phyloP scores from a whole-genome alignment of 75 land plant species.

The Sequoia sempervirens region DNA sequence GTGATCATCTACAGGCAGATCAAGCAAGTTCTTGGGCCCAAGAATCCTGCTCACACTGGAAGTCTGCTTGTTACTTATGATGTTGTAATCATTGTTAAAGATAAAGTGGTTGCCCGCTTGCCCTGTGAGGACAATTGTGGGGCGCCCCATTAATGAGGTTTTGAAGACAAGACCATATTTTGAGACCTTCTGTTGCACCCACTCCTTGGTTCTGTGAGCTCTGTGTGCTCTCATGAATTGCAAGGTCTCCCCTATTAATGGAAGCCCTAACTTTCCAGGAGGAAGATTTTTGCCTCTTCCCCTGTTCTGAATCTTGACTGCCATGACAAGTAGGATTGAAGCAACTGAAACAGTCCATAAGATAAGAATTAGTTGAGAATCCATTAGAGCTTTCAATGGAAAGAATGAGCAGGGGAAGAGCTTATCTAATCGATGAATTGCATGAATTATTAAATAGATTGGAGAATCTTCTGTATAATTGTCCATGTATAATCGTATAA shows the following conservation, averaged over 20 bases:
- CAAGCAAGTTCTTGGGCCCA: neutral
- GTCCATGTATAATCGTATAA: no score
- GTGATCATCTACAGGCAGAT: slow-evolving; percentile 14
- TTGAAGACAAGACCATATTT: slow-evolving; percentile 7
- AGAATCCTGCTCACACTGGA: neutral
- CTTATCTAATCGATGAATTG: no score
- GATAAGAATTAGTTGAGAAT: no score
- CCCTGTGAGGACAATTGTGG: slow-evolving; percentile 4
- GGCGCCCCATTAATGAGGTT: slow-evolving; percentile 8
- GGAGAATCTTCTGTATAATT: no score
- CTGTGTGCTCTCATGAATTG: slow-evolving; percentile 16
- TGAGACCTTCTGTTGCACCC: neutral
- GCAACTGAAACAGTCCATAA: no score
- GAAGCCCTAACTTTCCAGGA: slow-evolving; percentile 56
- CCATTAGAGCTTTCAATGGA: no score
- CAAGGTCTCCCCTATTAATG: slow-evolving; percentile 52
- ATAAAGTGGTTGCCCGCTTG: slow-evolving; percentile 3
- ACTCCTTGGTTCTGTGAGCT: neutral
- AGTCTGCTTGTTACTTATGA: neutral
- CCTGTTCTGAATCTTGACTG: neutral
- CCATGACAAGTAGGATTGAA: no score
- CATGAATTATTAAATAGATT: no score
- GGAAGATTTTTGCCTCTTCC: slow-evolving; percentile 20
- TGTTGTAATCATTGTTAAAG: neutral
- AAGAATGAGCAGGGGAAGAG: no score